Evolutionary conservation across 2,329 filamentous ascomycete genomes (phyloP), one percentile per base, ranked within the genome.

Genomic region (Aspergillus spinulosporus): DNA sequence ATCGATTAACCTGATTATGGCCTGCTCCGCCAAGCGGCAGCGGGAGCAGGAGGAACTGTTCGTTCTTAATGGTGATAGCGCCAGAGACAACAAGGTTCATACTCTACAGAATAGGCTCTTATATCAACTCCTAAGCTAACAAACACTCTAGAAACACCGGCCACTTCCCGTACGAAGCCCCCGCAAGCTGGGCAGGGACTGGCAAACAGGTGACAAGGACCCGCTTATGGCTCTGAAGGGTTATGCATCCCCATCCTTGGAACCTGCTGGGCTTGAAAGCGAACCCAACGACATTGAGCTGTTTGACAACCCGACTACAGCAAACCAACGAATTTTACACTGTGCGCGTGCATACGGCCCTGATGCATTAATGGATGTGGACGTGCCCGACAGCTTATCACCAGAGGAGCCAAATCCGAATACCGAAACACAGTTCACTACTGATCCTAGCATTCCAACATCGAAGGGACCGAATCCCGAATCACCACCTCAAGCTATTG

Each of bases 31-130:
- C 32, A 71, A 71, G 54, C 67, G 68, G 39, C 65, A 49, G 39
- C 64, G 68, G 52, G 67, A 67, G 8, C 39, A 88, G 72, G 58
- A 75, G 82, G 63, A 85, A 77, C 68, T 88, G 84, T 46, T 87
- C 70, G 61, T 88, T 78, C 70, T 88, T 84, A 58, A 82, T 71
- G n/a, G 88, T n/a, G 49, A 47, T 34, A 42, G 44, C 14, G 28
- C 52, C 28, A 64, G 57, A 50, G 66, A 62, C 43, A 63, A 50
- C 15, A 71, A 71, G 67, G 69, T 71, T 56, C 6, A 58, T 62
- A 12, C 11, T 12, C 34, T 37, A 12, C n/a, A 12, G 34, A 21
- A 21, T 21, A 21, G 21, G 21, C 21, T 21, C 21, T 21, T 52
- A 21, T 14, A 21, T 21, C 21, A 21, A 21, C 21, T 21, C 21